Base-by-base conservation (phyloP, 2,329 filamentous ascomycete species). In the Penicillium concentricum region DNA sequence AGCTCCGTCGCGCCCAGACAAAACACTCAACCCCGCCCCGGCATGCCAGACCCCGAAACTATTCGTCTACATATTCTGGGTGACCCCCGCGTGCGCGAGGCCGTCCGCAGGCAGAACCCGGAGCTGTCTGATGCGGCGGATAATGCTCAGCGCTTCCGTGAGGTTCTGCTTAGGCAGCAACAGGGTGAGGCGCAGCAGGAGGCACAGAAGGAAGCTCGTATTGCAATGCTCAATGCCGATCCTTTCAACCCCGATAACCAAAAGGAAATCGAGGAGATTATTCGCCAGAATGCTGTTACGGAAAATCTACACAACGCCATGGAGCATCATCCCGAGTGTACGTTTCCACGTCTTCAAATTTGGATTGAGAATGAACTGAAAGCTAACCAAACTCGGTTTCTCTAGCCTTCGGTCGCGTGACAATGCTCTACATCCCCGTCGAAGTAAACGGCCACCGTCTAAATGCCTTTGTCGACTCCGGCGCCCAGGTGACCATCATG, bases 401-500 rank as follows among this genome's bases (percentile, higher is more conserved):
- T 44, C 44, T 54, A 96, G 92, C 94, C 28, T 99, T 99, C 71
- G 94, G 91, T 52, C 86, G 90, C 66, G 94, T 99, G 39, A 92
- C 93, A 66, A 94, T 99, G 87, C 85, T 99, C 46, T 99, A 99
- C 76, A 89, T 97, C 65, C 87, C 95, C 70, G 92, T 96, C 59
- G 90, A 95, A 73, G 94, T 99, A 67, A 99, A 99, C 74, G 89
- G 90, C 13, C 84, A 91, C 66, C 90, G 90, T 56, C 88, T 99
- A 67, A 97, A 97, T 79, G 94, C 93, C 3, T 89, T 99, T 65
- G 94, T 99, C 58, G 94, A 99, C 74, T 97, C 94, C 2, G 94
- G 94, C 59, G 94, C 94, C 24, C 94, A 99, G 78, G 92, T 93
- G 26, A 99, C 94, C 50, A 97, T 99, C 79, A 99, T 99, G 94